phyloP scores from a whole-genome alignment of 768 basidiomycete species.

The Steccherinum ochraceum region DNA sequence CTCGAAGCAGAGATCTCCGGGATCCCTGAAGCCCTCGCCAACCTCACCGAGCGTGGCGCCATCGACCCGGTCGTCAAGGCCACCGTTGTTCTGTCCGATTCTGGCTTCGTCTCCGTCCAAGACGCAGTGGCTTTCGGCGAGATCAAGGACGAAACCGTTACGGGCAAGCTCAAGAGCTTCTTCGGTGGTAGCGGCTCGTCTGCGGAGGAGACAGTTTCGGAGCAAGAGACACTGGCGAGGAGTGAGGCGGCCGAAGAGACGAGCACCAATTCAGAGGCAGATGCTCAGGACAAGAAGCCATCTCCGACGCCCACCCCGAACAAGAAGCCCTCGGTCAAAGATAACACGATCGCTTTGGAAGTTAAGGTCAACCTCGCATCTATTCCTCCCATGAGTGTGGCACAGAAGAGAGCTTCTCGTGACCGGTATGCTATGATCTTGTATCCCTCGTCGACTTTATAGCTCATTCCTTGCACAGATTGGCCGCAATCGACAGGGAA shows the following conservation, averaged over 20 bases:
- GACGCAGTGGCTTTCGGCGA: conserved; percentile 79
- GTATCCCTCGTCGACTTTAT: neutral
- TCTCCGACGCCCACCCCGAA: conserved; percentile 22
- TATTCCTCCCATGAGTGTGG: conserved; percentile 68
- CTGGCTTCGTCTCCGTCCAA: conserved; percentile 76
- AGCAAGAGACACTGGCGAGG: conserved; percentile 27
- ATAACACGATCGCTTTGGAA: conserved; percentile 63
- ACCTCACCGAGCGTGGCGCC: conserved; percentile 78
- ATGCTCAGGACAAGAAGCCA: conserved; percentile 24
- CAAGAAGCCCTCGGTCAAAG: conserved; percentile 30
- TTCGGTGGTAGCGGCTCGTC: conserved; percentile 55
- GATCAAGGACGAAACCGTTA: conserved; percentile 80
- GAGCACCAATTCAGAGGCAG: conserved; percentile 23
- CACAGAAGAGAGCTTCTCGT: conserved; percentile 69
- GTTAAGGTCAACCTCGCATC: conserved; percentile 58
- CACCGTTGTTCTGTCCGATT: conserved; percentile 76
- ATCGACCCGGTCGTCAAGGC: conserved; percentile 83
- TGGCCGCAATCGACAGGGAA: conserved; percentile 70
- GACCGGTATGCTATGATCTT: conserved; percentile 48
- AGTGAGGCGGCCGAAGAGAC: conserved; percentile 12
- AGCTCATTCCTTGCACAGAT: conserved; percentile 35
- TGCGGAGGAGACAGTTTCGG: conserved; percentile 25
- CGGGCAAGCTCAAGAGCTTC: conserved; percentile 85
- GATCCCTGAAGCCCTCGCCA: conserved; percentile 69
- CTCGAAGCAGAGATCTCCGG: conserved; percentile 68